Conservation (phyloP, 2,329 filamentous ascomycete genomes). For the Dactylellina drechsleri region DNA sequence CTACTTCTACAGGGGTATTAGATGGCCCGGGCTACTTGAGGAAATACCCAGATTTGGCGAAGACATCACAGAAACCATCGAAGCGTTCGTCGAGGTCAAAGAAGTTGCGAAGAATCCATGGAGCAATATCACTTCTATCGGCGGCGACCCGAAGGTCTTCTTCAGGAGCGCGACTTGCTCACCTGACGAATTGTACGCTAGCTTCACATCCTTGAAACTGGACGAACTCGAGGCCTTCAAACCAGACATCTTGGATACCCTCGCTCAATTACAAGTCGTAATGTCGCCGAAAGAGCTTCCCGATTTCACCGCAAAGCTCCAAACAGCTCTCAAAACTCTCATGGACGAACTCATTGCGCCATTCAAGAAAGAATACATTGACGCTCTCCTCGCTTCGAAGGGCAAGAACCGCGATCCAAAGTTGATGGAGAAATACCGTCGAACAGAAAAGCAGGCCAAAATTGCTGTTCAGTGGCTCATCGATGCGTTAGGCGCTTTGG, state of each 20-base stretch:
- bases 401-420: constrained; percentile 37
- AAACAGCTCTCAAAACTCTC: constrained; percentile 27
- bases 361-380: constrained; percentile 44
- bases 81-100: constrained; percentile 33
- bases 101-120: constrained; percentile 23
- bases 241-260: constrained; percentile 40
- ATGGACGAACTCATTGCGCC: constrained; percentile 40
- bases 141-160: constrained; percentile 38
- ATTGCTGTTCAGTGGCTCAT: constrained; percentile 48
- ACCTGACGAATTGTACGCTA: constrained; percentile 40
- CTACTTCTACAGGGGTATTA: constrained; percentile 59
- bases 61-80: constrained; percentile 55
- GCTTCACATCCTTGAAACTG: constrained; percentile 30
- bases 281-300: constrained; percentile 44
- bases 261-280: constrained; percentile 38
- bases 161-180: constrained; percentile 27
- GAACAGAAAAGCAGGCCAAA: constrained; percentile 43
- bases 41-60: constrained; percentile 56
- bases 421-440: constrained; percentile 48
- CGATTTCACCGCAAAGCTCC: constrained; percentile 44
- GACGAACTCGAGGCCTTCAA: constrained; percentile 46
- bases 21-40: constrained; percentile 54
- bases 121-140: constrained; percentile 51
- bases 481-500: constrained; percentile 42
- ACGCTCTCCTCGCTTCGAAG: constrained; percentile 29